These are phyloP conservation scores for Powellomyces hirtus DNA, from an alignment of 192 early-diverging fungal species.

Conservation along the genomic window DNA sequence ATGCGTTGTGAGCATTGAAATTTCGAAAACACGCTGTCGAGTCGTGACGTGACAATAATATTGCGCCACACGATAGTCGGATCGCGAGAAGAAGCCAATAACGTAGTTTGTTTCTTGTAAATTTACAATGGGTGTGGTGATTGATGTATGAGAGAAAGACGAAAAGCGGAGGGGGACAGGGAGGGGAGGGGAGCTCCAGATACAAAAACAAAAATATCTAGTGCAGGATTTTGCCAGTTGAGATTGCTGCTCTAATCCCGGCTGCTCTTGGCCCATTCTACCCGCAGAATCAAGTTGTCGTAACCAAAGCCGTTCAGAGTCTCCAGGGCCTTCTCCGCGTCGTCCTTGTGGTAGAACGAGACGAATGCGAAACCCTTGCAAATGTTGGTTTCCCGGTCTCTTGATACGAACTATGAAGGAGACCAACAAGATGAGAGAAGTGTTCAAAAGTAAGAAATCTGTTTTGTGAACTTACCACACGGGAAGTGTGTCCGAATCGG, in stretches of 20 bases:
- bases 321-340: constrained; percentile 79
- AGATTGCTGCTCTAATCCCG: constrained; percentile 12
- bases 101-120: too few species aligned
- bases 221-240: too few species aligned
- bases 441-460: not conserved
- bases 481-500: constrained; percentile 78
- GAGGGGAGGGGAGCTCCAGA: too few species aligned
- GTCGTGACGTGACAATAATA: too few species aligned
- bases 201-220: too few species aligned
- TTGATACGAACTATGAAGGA: constrained; percentile 65
- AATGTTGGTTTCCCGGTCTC: constrained; percentile 75
- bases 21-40: too few species aligned
- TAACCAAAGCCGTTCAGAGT: constrained; percentile 94
- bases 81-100: too few species aligned
- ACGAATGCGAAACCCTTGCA: constrained; percentile 98
- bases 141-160: too few species aligned
- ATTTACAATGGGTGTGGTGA: too few species aligned
- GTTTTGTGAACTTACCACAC: constrained; percentile 54
- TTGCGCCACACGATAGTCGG: too few species aligned
- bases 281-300: constrained; percentile 91
- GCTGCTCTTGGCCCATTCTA: constrained; percentile 70
- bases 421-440: constrained; percentile 6
- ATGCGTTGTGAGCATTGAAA: too few species aligned
- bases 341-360: constrained; percentile 74
- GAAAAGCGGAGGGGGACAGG: too few species aligned